Conservation (phyloP, 1,139 yeast species). For the Kodamaea arcana region DNA sequence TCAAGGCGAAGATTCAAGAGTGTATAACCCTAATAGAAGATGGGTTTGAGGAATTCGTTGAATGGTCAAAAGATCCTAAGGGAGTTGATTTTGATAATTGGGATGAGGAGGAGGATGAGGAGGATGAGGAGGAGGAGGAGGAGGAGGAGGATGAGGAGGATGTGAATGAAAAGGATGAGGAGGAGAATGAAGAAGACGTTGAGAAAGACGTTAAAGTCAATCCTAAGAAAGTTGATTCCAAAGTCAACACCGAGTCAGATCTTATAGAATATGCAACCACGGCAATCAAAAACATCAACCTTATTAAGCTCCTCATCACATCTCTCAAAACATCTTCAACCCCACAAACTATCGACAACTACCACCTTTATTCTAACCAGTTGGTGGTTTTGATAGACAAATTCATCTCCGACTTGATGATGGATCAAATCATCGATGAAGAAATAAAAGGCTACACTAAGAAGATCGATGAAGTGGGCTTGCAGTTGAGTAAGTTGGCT, state of each 20-base stretch:
- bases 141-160: conserved; percentile 26
- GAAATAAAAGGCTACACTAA: conserved; percentile 23
- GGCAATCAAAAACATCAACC: conserved; percentile 52
- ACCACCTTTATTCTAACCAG: conserved; percentile 27
- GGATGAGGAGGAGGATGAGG: conserved; percentile 32
- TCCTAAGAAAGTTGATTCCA: conserved; percentile 16
- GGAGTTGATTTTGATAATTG: conserved; percentile 34
- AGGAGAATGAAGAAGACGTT: conserved; percentile 26
- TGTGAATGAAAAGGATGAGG: conserved; percentile 14
- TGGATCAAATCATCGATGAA: conserved; percentile 35
- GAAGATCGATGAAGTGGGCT: conserved; percentile 26
- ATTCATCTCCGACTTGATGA: conserved; percentile 46
- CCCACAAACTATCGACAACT: conserved; percentile 32
- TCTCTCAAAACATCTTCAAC: conserved; percentile 48
- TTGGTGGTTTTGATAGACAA: conserved; percentile 40
- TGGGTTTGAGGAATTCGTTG: conserved; percentile 60
- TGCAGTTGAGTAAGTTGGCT: conserved; percentile 31
- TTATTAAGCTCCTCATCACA: conserved; percentile 54
- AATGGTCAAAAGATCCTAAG: conserved; percentile 62
- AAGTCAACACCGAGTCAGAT: conserved; percentile 11
- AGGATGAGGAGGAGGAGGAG: conserved; percentile 24
- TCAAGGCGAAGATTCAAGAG: conserved; percentile 42
- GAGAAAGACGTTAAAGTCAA: conserved; percentile 25
- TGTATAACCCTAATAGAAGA: conserved; percentile 53
- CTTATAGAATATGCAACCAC: conserved; percentile 37